Evolutionary conservation across 176 grass and related monocot genomes (phyloP), one percentile per base, ranked within the genome.

Genomic region (Elaeis guineensis): DNA sequence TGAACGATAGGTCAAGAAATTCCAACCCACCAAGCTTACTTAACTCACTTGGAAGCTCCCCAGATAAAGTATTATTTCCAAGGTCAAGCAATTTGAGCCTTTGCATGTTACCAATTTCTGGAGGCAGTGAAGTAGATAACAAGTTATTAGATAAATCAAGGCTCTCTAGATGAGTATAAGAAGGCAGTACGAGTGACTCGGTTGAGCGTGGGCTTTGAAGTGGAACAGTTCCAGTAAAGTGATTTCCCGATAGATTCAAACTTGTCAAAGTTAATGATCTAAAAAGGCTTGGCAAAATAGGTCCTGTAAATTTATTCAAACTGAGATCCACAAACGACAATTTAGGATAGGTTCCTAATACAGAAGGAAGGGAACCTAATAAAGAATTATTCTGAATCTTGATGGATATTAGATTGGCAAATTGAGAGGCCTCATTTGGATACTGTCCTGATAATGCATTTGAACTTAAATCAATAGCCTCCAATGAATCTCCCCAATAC

Each of bases 391-490:
- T 92, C 16, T 50, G 70, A 75, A 98, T 20, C 71, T 85, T 98
- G n/a, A 98, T 35, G 39, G 78, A 80, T 16, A 77, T 74, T 20
- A 98, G 50, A 54, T 85, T 98, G 62, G 71, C 81, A 66, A 98
- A 82, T 70, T 98, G 85, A 49, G 87, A 73, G 25, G 75, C 69
- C 50, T 82, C 89, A 62, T 95, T 81, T n/a, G 88, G 93, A 60
- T 78, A 92, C 64, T 66, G 80, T 49, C 87, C 93, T n/a, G 50
- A 76, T 55, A 98, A 57, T 68, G 66, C 71, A 69, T 98, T 98
- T 76, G 87, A 98, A 55, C 93, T 98, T 63, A 98, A 73, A 55
- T 98, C 93, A 65, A 98, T 82, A 59, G 19, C 71, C 79, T 92
- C 81, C 25, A 89, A 54, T 44, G 69, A 73, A 62, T 73, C 65